Conservation (phyloP, 495 filamentous ascomycete species). For the Xylaria grammica region DNA sequence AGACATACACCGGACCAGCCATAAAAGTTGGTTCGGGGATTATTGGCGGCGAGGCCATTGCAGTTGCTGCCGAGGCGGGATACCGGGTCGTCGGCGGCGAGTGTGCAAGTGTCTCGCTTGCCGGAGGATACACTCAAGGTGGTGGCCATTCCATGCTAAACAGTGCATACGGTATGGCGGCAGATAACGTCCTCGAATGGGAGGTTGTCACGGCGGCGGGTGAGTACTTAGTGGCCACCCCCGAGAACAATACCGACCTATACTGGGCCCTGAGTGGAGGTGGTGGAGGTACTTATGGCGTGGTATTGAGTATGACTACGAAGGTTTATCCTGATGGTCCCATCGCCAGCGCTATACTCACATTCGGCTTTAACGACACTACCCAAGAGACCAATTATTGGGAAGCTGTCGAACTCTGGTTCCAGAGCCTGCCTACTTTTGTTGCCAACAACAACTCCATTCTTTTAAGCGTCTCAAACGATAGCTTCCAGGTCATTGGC, state of each 20-base stretch:
- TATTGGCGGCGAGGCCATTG: constrained; percentile 51
- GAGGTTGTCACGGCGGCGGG: constrained; percentile 60
- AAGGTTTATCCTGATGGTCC: constrained; percentile 39
- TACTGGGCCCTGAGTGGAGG: constrained; percentile 66
- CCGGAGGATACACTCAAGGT: constrained; percentile 58
- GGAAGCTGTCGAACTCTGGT: constrained; percentile 33
- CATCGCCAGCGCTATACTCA: constrained; percentile 25
- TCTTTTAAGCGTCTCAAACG: constrained; percentile 47
- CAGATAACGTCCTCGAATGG: constrained; percentile 63
- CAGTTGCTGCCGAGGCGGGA: constrained; percentile 44
- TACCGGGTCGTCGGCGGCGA: constrained; percentile 50
- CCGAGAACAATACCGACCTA: constrained; percentile 53
- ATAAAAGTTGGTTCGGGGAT: constrained; percentile 61
- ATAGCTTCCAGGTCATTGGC: constrained; percentile 48
- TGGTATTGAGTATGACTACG: constrained; percentile 52
- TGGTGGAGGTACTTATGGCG: constrained; percentile 57
- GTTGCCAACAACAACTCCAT: constrained; percentile 38
- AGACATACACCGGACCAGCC: constrained; percentile 49
- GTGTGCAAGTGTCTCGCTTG: constrained; percentile 51
- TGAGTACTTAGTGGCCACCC: constrained; percentile 45
- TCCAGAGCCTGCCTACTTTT: not conserved
- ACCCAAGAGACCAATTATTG: constrained; percentile 46
- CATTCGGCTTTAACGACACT: constrained; percentile 21
- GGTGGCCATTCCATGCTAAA: constrained; percentile 63
- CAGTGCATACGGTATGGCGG: constrained; percentile 59